A percentile compares a stretch with the other conserved stretches of the same genome.
Conservation (phyloP, 768 basidiomycete genomes). For the Gymnopilus junonius region DNA sequence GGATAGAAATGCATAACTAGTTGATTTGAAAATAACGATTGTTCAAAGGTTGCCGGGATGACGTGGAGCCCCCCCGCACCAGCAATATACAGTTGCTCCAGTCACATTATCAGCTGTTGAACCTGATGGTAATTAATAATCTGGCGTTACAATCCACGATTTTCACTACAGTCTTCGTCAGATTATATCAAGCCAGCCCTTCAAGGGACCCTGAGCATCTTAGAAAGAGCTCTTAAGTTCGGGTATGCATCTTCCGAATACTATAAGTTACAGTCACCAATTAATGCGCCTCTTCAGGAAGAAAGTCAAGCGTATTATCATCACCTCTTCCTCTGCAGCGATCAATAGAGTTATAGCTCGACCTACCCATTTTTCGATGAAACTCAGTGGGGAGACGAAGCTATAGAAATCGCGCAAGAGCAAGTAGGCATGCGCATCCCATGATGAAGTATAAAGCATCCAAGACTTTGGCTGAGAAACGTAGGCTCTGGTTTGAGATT, state of each 20-base stretch:
- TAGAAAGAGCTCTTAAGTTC: constrained; percentile 50
- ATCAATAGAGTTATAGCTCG: not conserved
- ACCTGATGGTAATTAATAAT: constrained; percentile 36
- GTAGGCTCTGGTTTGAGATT: too few species aligned
- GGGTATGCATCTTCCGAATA: not conserved
- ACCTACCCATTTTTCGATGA: constrained; percentile 35
- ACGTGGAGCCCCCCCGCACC: too few species aligned
- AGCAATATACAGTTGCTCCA: too few species aligned
- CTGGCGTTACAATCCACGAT: not conserved
- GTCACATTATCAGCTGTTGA: constrained; percentile 46
- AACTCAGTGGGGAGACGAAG: constrained; percentile 64
- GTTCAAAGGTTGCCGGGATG: too few species aligned
- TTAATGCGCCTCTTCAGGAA: not conserved
- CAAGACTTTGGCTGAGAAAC: constrained; percentile 69
- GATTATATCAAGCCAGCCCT: constrained; percentile 68
- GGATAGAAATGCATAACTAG: too few species aligned
- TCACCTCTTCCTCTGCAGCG: constrained; percentile 55
- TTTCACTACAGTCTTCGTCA: constrained; percentile 18
- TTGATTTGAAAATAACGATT: too few species aligned
- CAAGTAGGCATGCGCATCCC: constrained; percentile 43
- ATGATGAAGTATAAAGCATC: constrained; percentile 53
- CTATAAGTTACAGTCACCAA: not conserved
- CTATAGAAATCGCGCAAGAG: constrained; percentile 44
- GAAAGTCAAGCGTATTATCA: constrained; percentile 64
- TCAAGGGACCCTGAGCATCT: too few species aligned